Evolutionary conservation across 106 monocot genomes (phyloP).

Genomic region (Acorus gramineus): DNA sequence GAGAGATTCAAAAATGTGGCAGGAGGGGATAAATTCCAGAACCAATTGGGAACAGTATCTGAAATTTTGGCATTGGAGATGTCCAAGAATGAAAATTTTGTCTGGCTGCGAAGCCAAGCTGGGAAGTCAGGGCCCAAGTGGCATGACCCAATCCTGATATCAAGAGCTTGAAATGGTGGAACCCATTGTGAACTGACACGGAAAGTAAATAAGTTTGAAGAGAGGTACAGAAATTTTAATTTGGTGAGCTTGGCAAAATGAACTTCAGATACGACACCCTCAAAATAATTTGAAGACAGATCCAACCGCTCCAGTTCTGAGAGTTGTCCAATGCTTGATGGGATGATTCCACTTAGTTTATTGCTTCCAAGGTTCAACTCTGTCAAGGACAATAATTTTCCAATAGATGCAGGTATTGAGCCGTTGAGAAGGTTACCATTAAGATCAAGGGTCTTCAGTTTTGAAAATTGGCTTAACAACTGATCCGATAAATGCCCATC

Average conservation of each 20-base stretch:
- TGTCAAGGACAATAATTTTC: too few species aligned
- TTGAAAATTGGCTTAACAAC: too few species aligned
- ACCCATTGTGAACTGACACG: conserved; percentile 7
- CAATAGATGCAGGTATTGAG: too few species aligned
- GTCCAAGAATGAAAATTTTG: not conserved
- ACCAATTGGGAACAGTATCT: conserved; percentile 17
- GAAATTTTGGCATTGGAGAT: conserved; percentile 6
- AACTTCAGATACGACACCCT: conserved; percentile 12
- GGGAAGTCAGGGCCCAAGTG: conserved; percentile 13
- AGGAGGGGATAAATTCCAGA: conserved; percentile 10
- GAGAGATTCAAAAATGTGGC: not conserved
- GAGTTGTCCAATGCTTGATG: conserved; percentile 4
- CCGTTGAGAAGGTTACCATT: too few species aligned
- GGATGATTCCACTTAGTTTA: not conserved
- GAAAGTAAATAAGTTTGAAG: conserved; percentile 4
- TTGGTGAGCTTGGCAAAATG: conserved; percentile 5
- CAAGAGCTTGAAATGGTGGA: conserved; percentile 15
- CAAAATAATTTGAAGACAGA: not conserved
- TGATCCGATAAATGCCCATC: too few species aligned
- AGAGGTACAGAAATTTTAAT: conserved; percentile 3
- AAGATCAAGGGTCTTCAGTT: too few species aligned
- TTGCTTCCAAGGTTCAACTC: too few species aligned
- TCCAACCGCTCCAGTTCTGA: not conserved
- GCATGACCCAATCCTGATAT: not conserved
- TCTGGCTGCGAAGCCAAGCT: conserved; percentile 13